Evolutionary conservation across 768 basidiomycete species (phyloP).

Genomic region (Galerina sulciceps): DNA sequence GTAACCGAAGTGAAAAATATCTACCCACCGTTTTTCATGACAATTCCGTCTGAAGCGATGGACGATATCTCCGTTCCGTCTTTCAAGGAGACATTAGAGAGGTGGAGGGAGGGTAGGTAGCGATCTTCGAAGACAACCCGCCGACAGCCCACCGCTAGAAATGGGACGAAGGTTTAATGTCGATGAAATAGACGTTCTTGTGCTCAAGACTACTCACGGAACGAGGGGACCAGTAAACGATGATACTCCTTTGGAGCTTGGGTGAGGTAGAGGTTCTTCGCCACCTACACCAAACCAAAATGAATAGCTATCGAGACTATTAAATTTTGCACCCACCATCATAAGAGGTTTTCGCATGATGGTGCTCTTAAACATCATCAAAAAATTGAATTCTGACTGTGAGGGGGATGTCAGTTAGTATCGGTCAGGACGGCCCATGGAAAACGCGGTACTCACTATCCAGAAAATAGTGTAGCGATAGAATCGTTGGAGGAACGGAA

Average conservation of each 20-base stretch:
- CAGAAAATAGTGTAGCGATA: conserved; percentile 18
- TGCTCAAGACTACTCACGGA: conserved; percentile 35
- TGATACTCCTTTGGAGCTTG: conserved; percentile 51
- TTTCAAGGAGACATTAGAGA: conserved; percentile 47
- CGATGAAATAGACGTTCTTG: neutral
- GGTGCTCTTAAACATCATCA: conserved; percentile 11
- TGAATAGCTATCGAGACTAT: conserved; percentile 6
- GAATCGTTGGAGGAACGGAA: conserved; percentile 14
- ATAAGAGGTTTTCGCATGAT: conserved; percentile 8
- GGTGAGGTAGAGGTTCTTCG: conserved; percentile 36
- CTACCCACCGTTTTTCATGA: conserved; percentile 40
- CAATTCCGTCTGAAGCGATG: conserved; percentile 45
- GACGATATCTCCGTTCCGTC: conserved; percentile 43
- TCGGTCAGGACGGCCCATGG: too few relatives aligned
- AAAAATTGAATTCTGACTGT: conserved; percentile 11
- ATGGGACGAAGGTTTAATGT: neutral
- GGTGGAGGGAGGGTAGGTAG: conserved; percentile 50
- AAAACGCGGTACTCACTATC: conserved; percentile 9
- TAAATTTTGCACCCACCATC: neutral
- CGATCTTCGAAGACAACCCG: conserved; percentile 54
- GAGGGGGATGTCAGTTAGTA: too few relatives aligned
- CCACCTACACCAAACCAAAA: conserved; percentile 6
- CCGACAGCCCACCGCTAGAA: conserved; percentile 53
- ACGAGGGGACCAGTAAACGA: conserved; percentile 48
- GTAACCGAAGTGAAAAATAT: neutral